Percentiles rank a stretch among this genome's conserved stretches.
Evolutionary conservation across 148 eudicot genomes (phyloP).

Genomic region (Tetragonia tetragonoides): DNA sequence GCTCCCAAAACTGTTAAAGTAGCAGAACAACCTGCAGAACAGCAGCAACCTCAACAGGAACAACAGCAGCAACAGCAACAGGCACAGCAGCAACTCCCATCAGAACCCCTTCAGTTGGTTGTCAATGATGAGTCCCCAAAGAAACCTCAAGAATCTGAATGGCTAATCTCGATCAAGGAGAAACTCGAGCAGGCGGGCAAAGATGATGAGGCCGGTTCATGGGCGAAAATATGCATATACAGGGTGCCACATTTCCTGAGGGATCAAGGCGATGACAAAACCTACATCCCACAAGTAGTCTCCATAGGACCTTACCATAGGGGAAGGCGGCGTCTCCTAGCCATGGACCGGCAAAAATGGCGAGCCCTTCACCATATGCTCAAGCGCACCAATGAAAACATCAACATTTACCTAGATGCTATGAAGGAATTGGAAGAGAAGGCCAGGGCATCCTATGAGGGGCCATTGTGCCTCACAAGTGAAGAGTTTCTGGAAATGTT

Average conservation of each 20-base stretch:
- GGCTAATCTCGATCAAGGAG: conserved; percentile 60
- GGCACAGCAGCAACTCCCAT: conserved; percentile 18
- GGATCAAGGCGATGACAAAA: conserved; percentile 55
- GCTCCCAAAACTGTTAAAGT: conserved; percentile 30
- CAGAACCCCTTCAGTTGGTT: conserved; percentile 25
- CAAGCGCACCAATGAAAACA: conserved; percentile 47
- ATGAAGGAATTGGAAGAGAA: conserved; percentile 59
- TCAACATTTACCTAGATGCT: conserved; percentile 50
- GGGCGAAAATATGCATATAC: conserved; percentile 68
- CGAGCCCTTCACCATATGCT: conserved; percentile 59
- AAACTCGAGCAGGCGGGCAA: conserved; percentile 55
- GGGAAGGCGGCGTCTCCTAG: conserved; percentile 41
- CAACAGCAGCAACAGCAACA: conserved; percentile 32
- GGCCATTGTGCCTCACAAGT: conserved; percentile 40
- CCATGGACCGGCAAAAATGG: conserved; percentile 90
- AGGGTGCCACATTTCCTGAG: conserved; percentile 62
- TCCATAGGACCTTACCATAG: conserved; percentile 86
- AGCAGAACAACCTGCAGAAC: conserved; percentile 19
- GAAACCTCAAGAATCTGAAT: conserved; percentile 50
- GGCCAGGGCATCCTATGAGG: conserved; percentile 68
- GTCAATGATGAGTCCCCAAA: conserved; percentile 26
- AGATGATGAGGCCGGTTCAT: conserved; percentile 50
- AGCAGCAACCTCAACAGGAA: not conserved
- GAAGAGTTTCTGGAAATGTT: conserved; percentile 77
- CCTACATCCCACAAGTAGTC: conserved; percentile 72